A percentile compares a stretch with the other conserved stretches of the same genome.
Conservation (phyloP, 805 yeast species). For the Wickerhamiella hasegawae region DNA sequence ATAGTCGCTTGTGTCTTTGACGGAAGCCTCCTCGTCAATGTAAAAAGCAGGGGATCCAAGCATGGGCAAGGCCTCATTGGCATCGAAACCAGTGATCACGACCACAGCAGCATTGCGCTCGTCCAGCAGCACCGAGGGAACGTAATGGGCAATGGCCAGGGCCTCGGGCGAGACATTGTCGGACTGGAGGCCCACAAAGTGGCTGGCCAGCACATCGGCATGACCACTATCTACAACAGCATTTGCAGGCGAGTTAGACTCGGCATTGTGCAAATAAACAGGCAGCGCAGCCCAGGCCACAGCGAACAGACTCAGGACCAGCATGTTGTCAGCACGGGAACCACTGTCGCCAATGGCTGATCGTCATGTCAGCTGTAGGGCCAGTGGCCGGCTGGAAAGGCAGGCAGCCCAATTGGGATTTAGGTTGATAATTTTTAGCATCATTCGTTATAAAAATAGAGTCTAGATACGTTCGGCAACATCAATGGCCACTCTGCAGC, state of each 20-base stretch:
- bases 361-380: no score
- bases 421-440: no score
- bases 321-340: no score
- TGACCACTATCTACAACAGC: slow-evolving; percentile 5
- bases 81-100: slow-evolving; percentile 10
- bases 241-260: slow-evolving; percentile 3
- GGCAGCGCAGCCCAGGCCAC: slow-evolving; percentile 9
- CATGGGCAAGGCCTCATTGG: slow-evolving; percentile 4
- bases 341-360: no score
- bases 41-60: slow-evolving; percentile 11
- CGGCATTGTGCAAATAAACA: slow-evolving; percentile 11
- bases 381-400: no score
- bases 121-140: slow-evolving; percentile 12
- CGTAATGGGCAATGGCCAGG: slow-evolving; percentile 5
- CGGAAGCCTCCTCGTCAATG: slow-evolving; percentile 3
- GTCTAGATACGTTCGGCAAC: slow-evolving; percentile 68
- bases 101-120: slow-evolving; percentile 10
- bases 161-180: slow-evolving; percentile 5
- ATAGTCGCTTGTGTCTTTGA: no score
- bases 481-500: slow-evolving; percentile 81
- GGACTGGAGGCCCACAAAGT: slow-evolving; percentile 11
- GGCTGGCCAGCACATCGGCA: slow-evolving; percentile 9
- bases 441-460: no score
- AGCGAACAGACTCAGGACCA: no score
- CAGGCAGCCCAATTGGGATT: no score